phyloP scores from a whole-genome alignment of 371 early-diverging fungal genomes.

The Mortierella sp. region DNA sequence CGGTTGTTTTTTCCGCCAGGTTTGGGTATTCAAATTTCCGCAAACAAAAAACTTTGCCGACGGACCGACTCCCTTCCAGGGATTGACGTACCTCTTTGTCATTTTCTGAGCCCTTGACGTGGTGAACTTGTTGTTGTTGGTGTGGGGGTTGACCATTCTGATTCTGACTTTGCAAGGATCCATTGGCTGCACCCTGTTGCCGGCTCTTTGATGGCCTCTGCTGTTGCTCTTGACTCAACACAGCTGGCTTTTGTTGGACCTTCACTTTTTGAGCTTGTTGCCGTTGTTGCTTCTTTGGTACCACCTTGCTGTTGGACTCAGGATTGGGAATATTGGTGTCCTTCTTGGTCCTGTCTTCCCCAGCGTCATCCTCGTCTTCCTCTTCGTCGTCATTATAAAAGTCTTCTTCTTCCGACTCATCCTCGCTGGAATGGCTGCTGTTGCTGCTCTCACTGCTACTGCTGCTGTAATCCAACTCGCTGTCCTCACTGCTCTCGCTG shows the following conservation, averaged over 20 bases:
- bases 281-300: background rate
- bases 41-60: too few relatives aligned
- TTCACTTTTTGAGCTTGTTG: too few relatives aligned
- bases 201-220: background rate
- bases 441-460: conserved; percentile 45
- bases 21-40: too few relatives aligned
- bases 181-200: background rate
- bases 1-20: too few relatives aligned
- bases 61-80: background rate
- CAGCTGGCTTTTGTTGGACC: too few relatives aligned
- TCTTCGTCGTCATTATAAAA: conserved; percentile 27
- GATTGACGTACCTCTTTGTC: background rate
- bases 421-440: conserved; percentile 24
- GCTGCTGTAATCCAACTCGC: conserved; percentile 18
- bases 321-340: background rate
- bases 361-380: conserved; percentile 15
- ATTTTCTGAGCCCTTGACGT: background rate
- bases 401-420: conserved; percentile 27
- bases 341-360: conserved; percentile 1
- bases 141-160: background rate
- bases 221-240: conserved; percentile 4
- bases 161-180: background rate
- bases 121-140: background rate
- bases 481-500: conserved; percentile 26
- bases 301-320: too few relatives aligned